Evolutionary conservation across 2,329 filamentous ascomycete species (phyloP).

Genomic region (Stagonosporopsis cucurbitacearum): DNA sequence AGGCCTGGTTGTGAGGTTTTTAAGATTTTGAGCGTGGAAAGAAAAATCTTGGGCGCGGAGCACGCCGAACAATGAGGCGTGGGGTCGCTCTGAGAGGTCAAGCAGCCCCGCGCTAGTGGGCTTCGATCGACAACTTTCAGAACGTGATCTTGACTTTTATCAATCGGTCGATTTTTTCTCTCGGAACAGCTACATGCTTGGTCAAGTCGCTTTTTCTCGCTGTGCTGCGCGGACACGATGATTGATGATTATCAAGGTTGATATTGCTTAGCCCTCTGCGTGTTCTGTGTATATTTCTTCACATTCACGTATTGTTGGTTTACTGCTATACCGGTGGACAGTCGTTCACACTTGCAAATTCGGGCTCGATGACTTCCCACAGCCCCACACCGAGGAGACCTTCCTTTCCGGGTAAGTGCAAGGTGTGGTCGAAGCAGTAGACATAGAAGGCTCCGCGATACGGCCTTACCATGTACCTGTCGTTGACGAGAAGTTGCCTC

Average conservation of each 20-base stretch:
- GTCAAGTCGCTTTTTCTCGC: not conserved
- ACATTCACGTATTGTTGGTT: not conserved
- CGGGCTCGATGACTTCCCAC: not conserved
- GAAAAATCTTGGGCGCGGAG: constrained; percentile 16
- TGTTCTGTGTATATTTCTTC: no score
- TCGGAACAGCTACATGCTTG: not conserved
- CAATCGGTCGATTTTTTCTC: not conserved
- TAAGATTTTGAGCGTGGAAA: constrained; percentile 9
- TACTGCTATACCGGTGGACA: not conserved
- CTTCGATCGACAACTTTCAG: not conserved
- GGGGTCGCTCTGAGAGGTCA: constrained; percentile 12
- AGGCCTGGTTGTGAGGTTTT: constrained; percentile 2
- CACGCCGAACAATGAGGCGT: constrained; percentile 14
- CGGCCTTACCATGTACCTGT: constrained; percentile 5
- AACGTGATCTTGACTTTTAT: not conserved
- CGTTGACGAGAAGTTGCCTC: constrained; percentile 5
- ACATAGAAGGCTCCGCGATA: not conserved
- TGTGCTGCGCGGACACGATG: not conserved
- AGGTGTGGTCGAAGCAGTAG: constrained; percentile 12
- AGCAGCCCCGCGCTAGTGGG: constrained; percentile 13
- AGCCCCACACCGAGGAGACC: constrained; percentile 3
- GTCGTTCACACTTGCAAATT: not conserved
- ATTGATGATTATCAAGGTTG: no score
- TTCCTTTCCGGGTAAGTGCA: not conserved
- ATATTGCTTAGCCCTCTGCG: no score